phyloP scores from a whole-genome alignment of 2,329 filamentous ascomycete genomes.

The Xylariaceae sp. region DNA sequence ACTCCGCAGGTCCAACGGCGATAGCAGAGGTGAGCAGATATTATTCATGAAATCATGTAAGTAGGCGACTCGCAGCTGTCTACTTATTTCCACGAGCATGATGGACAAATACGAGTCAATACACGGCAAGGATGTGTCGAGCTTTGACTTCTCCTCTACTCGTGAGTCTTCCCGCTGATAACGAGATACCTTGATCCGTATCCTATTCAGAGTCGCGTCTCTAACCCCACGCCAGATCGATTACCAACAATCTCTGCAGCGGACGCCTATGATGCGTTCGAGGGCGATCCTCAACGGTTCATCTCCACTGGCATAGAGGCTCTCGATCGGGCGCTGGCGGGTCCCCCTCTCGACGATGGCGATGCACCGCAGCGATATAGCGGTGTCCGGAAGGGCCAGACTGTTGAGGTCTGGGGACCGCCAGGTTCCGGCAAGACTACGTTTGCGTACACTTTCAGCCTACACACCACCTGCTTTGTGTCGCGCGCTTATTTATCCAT shows the following conservation, averaged over 20 bases:
- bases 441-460: slow-evolving; percentile 54
- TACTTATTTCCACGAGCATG: slow-evolving; percentile 4
- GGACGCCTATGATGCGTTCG: slow-evolving; percentile 59
- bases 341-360: slow-evolving; percentile 19
- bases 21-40: not conserved
- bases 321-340: slow-evolving; percentile 47
- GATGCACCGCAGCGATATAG: slow-evolving; percentile 30
- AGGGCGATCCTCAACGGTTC: slow-evolving; percentile 44
- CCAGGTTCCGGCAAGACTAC: slow-evolving; percentile 81
- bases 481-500: slow-evolving; percentile 14
- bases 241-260: slow-evolving; percentile 73
- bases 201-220: not conserved
- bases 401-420: slow-evolving; percentile 85
- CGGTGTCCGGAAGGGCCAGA: slow-evolving; percentile 68
- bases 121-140: slow-evolving; percentile 56
- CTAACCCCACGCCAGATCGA: slow-evolving; percentile 51
- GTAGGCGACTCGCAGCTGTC: not conserved
- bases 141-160: slow-evolving; percentile 51
- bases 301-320: slow-evolving; percentile 52
- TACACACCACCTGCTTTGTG: not conserved
- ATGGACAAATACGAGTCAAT: slow-evolving; percentile 55
- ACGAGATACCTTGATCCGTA: slow-evolving; percentile 12
- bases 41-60: slow-evolving; percentile 13
- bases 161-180: slow-evolving; percentile 38
- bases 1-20: not conserved